Conservation (phyloP, 495 filamentous ascomycete species). For the Immersiella caudata region DNA sequence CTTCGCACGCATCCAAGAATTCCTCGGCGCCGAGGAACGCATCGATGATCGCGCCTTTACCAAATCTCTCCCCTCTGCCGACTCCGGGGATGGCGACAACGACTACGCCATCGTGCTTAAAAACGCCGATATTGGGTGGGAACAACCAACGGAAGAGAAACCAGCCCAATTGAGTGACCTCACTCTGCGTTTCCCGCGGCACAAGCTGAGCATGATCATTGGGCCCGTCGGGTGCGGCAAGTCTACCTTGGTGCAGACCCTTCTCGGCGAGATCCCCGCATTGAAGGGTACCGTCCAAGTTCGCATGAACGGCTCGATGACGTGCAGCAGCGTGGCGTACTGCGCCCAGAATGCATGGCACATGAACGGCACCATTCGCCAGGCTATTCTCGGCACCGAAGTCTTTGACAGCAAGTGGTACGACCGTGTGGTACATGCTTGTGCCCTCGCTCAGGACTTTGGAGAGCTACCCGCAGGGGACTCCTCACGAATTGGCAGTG, state of each 20-base stretch:
- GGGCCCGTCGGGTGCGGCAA: constrained; percentile 67
- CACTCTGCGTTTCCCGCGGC: constrained; percentile 38
- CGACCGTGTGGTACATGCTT: constrained; percentile 41
- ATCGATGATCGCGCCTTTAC: constrained; percentile 23
- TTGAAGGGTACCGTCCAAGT: constrained; percentile 34
- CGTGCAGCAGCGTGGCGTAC: constrained; percentile 36
- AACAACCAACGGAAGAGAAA: constrained; percentile 39
- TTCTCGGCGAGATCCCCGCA: constrained; percentile 60
- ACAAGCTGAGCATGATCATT: constrained; percentile 52
- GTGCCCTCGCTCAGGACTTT: constrained; percentile 43
- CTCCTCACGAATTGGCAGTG: constrained; percentile 36
- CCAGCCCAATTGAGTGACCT: constrained; percentile 49
- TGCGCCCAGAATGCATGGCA: constrained; percentile 40
- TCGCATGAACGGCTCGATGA: constrained; percentile 10
- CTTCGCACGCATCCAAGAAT: constrained; percentile 62
- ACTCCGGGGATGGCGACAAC: neutral
- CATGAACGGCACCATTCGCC: constrained; percentile 40
- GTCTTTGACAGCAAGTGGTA: constrained; percentile 44
- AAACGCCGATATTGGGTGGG: constrained; percentile 57
- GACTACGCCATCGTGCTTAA: constrained; percentile 43
- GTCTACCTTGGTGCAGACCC: constrained; percentile 57
- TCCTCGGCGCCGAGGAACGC: constrained; percentile 49
- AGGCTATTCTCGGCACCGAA: constrained; percentile 41
- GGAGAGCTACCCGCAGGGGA: constrained; percentile 38
- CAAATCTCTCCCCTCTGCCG: neutral